Percentiles rank a stretch among this genome's conserved stretches.
These are phyloP conservation scores for Chenopodium suecicum DNA, from an alignment of 148 eudicot species.

Conservation along the genomic window DNA sequence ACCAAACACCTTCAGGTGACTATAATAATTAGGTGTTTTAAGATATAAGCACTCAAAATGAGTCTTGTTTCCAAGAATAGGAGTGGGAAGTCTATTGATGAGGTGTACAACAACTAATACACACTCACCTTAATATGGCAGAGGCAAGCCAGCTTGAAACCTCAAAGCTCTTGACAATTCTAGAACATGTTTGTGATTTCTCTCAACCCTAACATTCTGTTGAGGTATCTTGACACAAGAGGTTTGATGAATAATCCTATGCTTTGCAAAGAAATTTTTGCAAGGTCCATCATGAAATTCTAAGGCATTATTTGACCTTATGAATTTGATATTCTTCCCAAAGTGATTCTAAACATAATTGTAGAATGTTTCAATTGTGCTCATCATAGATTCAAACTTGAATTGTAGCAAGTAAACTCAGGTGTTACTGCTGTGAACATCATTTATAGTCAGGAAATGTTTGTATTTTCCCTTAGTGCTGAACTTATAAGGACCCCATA, in stretches of 20 bases:
- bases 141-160: background rate
- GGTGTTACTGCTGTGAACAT: too few relatives aligned
- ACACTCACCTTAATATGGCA: background rate
- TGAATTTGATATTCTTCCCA: too few relatives aligned
- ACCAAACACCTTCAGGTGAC: background rate
- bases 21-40: background rate
- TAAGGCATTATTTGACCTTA: too few relatives aligned
- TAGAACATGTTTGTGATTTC: background rate
- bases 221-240: background rate
- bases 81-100: background rate
- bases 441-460: too few relatives aligned
- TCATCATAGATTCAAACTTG: too few relatives aligned
- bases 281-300: too few relatives aligned
- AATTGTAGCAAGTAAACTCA: too few relatives aligned
- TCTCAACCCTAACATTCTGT: background rate
- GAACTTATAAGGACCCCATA: too few relatives aligned
- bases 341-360: too few relatives aligned
- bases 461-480: too few relatives aligned
- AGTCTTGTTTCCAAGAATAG: background rate
- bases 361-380: too few relatives aligned
- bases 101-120: background rate
- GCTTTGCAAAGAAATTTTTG: too few relatives aligned
- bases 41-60: background rate
- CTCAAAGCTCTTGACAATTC: conserved; percentile 1
- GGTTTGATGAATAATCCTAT: background rate